phyloP scores from a whole-genome alignment of 2,329 filamentous ascomycete species.

The Camillea tinctor region DNA sequence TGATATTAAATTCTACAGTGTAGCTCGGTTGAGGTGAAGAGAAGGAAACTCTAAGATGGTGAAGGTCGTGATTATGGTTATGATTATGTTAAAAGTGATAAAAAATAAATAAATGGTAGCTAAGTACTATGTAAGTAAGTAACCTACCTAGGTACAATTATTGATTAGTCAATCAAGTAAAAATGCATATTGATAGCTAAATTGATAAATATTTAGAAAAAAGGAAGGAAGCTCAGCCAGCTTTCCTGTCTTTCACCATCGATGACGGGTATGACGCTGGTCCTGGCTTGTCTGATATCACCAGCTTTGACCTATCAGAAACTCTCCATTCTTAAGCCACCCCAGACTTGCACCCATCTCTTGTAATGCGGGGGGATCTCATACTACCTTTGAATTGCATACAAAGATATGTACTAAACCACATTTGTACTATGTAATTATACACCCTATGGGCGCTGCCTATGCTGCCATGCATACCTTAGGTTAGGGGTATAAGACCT shows the following conservation, averaged over 20 bases:
- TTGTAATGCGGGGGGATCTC: background rate
- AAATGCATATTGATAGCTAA: too few relatives aligned
- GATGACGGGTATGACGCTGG: constrained; percentile 28
- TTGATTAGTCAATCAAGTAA: too few relatives aligned
- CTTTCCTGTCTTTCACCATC: constrained; percentile 21
- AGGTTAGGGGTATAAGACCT: too few relatives aligned
- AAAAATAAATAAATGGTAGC: too few relatives aligned
- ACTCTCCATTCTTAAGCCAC: constrained; percentile 25
- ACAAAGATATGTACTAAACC: too few relatives aligned
- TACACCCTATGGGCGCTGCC: too few relatives aligned
- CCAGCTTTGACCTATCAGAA: constrained; percentile 25
- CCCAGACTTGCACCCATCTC: background rate
- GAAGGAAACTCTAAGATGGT: background rate
- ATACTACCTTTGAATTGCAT: background rate
- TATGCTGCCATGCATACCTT: too few relatives aligned
- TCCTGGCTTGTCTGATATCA: background rate
- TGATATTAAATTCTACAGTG: background rate
- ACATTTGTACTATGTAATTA: too few relatives aligned
- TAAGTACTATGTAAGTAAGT: too few relatives aligned
- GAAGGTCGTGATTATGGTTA: too few relatives aligned
- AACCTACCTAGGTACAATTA: too few relatives aligned
- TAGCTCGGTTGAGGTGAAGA: background rate
- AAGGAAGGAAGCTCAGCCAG: constrained; percentile 6
- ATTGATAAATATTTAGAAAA: background rate
- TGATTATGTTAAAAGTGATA: too few relatives aligned